phyloP scores from a whole-genome alignment of 345 rosid species.

The Citrus mangshanensis region DNA sequence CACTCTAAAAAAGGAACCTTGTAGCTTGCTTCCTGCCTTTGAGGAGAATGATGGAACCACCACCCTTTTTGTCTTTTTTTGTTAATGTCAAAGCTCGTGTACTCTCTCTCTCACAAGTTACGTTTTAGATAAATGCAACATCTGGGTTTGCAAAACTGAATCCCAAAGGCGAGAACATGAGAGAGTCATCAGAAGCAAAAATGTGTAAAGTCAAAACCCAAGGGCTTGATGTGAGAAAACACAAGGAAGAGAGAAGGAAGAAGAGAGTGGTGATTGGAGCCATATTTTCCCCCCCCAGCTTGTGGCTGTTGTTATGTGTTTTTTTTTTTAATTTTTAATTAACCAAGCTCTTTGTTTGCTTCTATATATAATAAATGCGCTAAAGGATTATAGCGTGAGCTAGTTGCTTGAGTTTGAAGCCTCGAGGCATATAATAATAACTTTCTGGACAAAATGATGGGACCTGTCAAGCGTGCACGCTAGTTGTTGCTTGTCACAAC shows the following conservation, averaged over 20 bases:
- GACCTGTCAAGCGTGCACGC: too few relatives aligned
- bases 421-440: too few relatives aligned
- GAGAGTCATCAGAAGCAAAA: neutral
- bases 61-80: too few relatives aligned
- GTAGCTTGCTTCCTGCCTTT: too few relatives aligned
- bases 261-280: neutral
- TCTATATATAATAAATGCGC: too few relatives aligned
- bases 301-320: neutral
- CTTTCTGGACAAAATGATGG: too few relatives aligned
- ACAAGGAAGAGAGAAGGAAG: neutral
- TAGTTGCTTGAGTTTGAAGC: too few relatives aligned
- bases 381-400: too few relatives aligned
- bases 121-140: neutral
- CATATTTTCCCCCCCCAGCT: neutral
- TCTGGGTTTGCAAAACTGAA: neutral
- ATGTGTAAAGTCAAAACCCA: neutral
- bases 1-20: too few relatives aligned
- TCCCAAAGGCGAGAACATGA: neutral
- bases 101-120: neutral
- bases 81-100: neutral
- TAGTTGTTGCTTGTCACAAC: too few relatives aligned
- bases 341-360: too few relatives aligned
- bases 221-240: neutral
- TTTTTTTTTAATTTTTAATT: neutral
- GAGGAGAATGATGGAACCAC: too few relatives aligned